Evolutionary conservation across 805 yeast species (phyloP).

Genomic region (Wickerhamiella kazuoi): DNA sequence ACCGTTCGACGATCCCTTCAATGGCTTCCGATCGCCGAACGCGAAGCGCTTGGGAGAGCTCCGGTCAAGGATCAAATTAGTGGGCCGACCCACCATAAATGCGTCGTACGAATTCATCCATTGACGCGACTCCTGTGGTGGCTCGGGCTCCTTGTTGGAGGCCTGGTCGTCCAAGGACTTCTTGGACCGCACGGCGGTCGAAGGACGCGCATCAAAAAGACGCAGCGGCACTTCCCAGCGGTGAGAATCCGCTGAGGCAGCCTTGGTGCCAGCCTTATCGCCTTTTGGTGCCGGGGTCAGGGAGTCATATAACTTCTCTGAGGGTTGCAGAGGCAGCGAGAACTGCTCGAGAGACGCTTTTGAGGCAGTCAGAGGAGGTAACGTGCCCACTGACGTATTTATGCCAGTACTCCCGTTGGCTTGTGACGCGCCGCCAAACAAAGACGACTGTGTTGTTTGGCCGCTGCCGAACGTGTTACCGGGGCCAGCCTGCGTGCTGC

Average conservation of each 20-base stretch:
- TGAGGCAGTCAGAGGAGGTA: conserved; percentile 3
- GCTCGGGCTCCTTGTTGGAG: neutral
- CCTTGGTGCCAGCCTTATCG: too few relatives aligned
- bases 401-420: too few relatives aligned
- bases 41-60: conserved; percentile 1
- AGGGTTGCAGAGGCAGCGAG: conserved; percentile 11
- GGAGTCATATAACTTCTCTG: conserved; percentile 14
- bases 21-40: neutral
- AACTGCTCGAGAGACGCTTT: conserved; percentile 17
- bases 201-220: too few relatives aligned
- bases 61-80: conserved; percentile 10
- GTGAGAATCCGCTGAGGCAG: too few relatives aligned
- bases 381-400: neutral
- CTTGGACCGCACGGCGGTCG: neutral
- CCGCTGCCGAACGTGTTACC: conserved; percentile 4
- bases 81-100: conserved; percentile 13
- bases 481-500: conserved; percentile 5
- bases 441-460: neutral
- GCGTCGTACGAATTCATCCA: conserved; percentile 14
- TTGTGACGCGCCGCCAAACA: too few relatives aligned
- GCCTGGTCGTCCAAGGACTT: neutral
- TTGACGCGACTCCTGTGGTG: conserved; percentile 3
- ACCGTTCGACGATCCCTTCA: neutral
- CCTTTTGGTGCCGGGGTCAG: conserved; percentile 6
- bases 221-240: too few relatives aligned